phyloP scores from a whole-genome alignment of 139 green algal genomes.

The Haematococcus lacustris region DNA sequence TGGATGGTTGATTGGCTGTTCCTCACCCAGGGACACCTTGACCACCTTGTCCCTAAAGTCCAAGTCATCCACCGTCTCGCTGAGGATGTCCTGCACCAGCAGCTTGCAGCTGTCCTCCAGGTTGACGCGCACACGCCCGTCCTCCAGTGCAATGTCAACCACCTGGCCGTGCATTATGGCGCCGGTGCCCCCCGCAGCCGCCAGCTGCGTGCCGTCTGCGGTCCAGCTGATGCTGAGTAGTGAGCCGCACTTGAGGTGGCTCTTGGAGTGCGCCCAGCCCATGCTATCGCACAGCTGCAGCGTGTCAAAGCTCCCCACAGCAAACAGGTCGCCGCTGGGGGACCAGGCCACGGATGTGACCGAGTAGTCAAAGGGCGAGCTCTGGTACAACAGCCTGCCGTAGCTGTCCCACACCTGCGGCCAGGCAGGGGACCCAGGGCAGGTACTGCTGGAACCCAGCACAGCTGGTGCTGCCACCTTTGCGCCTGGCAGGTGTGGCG shows the following conservation, averaged over 20 bases:
- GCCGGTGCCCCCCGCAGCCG: constrained; percentile 49
- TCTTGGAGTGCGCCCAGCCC: constrained; percentile 58
- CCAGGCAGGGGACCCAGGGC: no score
- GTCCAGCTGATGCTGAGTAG: constrained; percentile 55
- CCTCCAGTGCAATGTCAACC: constrained; percentile 41
- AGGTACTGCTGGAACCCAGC: no score
- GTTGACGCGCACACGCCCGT: constrained; percentile 26
- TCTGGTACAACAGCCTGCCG: constrained; percentile 62
- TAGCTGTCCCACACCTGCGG: constrained; percentile 67
- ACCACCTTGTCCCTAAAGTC: constrained; percentile 71
- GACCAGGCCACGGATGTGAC: constrained; percentile 61
- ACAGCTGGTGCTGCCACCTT: no score
- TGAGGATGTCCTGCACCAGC: constrained; percentile 43
- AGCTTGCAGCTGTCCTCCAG: constrained; percentile 32
- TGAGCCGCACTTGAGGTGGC: constrained; percentile 36
- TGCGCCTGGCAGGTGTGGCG: no score
- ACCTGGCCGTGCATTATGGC: constrained; percentile 46
- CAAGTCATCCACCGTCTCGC: constrained; percentile 58
- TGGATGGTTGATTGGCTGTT: neutral
- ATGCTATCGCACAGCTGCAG: constrained; percentile 62
- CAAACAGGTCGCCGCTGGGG: constrained; percentile 56
- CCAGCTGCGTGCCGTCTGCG: constrained; percentile 61
- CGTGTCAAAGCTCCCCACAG: constrained; percentile 54
- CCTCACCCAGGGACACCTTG: constrained; percentile 55
- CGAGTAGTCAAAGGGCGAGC: constrained; percentile 32